phyloP scores from a whole-genome alignment of 2,329 filamentous ascomycete species.

The Ceratocystis harringtonii region DNA sequence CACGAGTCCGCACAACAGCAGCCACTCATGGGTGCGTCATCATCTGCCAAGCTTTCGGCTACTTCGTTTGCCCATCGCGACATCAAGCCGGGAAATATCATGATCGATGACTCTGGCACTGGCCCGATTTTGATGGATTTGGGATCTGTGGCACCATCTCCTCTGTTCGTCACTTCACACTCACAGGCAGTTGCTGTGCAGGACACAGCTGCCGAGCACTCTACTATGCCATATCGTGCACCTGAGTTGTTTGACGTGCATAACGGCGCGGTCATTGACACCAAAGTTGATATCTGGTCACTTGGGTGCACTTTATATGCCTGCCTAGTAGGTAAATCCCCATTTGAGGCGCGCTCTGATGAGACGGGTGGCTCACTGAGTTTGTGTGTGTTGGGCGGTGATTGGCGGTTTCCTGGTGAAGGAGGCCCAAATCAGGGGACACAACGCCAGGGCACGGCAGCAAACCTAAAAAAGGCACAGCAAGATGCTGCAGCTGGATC shows the following conservation, averaged over 20 bases:
- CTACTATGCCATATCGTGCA: conserved; percentile 95
- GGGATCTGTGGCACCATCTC: conserved; percentile 75
- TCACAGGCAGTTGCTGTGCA: conserved; percentile 84
- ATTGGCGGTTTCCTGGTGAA: conserved; percentile 94
- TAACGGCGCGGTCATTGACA: conserved; percentile 80
- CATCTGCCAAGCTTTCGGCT: conserved; percentile 50
- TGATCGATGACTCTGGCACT: conserved; percentile 85
- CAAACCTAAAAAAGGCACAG: conserved; percentile 17
- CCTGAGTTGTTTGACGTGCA: conserved; percentile 97
- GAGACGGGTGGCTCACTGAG: conserved; percentile 89
- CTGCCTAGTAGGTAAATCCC: conserved; percentile 88
- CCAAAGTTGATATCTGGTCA: conserved; percentile 96
- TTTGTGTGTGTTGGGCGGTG: conserved; percentile 81
- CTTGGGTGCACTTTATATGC: conserved; percentile 95
- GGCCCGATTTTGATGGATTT: conserved; percentile 95
- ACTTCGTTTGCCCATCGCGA: conserved; percentile 87
- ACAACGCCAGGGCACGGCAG: conserved; percentile 28
- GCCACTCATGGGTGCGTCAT: conserved; percentile 69
- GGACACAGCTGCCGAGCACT: conserved; percentile 89
- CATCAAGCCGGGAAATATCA: conserved; percentile 97
- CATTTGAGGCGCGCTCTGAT: conserved; percentile 89
- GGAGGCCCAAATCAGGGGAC: conserved; percentile 44
- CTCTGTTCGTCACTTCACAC: conserved; percentile 76
- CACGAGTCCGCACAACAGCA: conserved; percentile 63
- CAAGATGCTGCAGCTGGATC: conserved; percentile 19